phyloP scores from a whole-genome alignment of 257 asterid species.

The Haberlea rhodopensis region DNA sequence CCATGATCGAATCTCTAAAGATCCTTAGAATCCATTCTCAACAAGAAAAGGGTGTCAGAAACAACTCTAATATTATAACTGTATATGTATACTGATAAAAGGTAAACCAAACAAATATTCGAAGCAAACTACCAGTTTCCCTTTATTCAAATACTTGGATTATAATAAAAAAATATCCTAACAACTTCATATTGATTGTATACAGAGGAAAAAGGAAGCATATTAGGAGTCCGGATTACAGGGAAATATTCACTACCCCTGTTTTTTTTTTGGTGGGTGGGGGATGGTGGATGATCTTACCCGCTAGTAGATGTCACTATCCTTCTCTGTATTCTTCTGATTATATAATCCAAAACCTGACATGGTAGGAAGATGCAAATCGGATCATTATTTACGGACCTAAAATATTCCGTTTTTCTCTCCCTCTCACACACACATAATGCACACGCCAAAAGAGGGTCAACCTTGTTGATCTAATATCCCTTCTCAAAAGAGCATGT shows the following conservation, averaged over 20 bases:
- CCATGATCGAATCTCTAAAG: too few species aligned
- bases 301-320: too few species aligned
- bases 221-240: slow-evolving; percentile 40
- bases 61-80: slow-evolving; percentile 17
- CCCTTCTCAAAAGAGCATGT: slow-evolving; percentile 4
- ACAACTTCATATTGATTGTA: not conserved
- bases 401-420: slow-evolving; percentile 23
- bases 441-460: not conserved
- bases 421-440: not conserved
- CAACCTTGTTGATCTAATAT: not conserved
- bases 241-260: too few species aligned
- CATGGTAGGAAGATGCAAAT: slow-evolving; percentile 55
- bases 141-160: slow-evolving; percentile 22
- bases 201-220: too few species aligned
- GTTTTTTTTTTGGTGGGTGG: too few species aligned
- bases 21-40: slow-evolving; percentile 10
- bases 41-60: slow-evolving; percentile 17
- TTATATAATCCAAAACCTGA: slow-evolving; percentile 37
- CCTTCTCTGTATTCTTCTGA: slow-evolving; percentile 31
- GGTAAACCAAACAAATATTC: slow-evolving; percentile 53
- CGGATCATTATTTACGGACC: slow-evolving; percentile 43
- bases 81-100: not conserved
- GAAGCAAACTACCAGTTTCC: slow-evolving; percentile 32
- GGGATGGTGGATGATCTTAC: too few species aligned
- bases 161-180: not conserved